phyloP scores from a whole-genome alignment of 352 stramenopile genomes.

The Globisporangium paroecandrum region DNA sequence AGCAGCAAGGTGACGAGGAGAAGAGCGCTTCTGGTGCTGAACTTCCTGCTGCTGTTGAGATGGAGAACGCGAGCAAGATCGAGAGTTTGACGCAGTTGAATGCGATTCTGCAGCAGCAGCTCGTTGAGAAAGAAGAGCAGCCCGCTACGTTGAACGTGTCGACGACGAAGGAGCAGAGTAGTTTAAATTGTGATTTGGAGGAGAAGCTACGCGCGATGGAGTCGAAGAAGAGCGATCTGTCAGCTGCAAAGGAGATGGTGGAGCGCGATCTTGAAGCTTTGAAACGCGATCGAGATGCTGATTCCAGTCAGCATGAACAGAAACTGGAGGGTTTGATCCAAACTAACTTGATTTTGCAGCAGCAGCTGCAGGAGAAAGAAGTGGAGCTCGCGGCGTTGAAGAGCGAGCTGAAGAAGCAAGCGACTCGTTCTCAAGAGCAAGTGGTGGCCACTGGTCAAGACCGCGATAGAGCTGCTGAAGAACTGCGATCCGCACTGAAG shows the following conservation, averaged over 20 bases:
- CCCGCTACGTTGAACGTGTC: neutral
- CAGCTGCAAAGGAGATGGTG: neutral
- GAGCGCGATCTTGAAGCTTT: neutral
- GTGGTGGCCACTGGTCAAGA: neutral
- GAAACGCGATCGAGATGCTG: neutral
- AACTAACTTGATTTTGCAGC: neutral
- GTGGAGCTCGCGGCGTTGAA: slow-evolving; percentile 1
- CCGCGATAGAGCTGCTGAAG: neutral
- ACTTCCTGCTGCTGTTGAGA: neutral
- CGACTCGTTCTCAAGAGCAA: neutral
- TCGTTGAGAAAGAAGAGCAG: slow-evolving; percentile 16
- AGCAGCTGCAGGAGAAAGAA: slow-evolving; percentile 2
- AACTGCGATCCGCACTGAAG: neutral
- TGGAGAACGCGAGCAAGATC: neutral
- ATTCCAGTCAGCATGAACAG: neutral
- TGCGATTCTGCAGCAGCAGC: slow-evolving; percentile 15
- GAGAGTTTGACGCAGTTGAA: slow-evolving; percentile 14
- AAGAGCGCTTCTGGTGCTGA: neutral
- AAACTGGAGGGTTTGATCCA: slow-evolving; percentile 2
- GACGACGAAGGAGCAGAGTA: neutral
- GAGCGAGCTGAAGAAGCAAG: slow-evolving; percentile 1
- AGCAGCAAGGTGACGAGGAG: neutral
- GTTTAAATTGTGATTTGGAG: neutral
- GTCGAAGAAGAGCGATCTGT: neutral
- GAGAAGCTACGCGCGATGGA: neutral